Percentiles rank a stretch among this genome's conserved stretches.
Evolutionary conservation across 1,284 basidiomycete species (phyloP).

Genomic region (Albatrellus sp.): DNA sequence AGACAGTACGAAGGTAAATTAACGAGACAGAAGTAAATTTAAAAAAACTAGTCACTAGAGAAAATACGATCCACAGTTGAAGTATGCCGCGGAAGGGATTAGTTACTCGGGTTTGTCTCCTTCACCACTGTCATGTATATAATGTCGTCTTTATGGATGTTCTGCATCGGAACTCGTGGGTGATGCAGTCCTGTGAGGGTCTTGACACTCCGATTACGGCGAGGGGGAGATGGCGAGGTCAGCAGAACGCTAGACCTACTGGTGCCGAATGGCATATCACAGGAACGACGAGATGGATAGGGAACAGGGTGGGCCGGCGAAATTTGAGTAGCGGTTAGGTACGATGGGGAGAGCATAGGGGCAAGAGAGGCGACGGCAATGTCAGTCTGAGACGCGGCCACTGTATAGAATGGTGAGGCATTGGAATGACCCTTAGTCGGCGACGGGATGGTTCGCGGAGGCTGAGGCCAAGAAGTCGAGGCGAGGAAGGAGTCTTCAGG

Average conservation of each 20-base stretch:
- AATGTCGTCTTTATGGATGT: too few relatives aligned
- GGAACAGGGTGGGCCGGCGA: too few relatives aligned
- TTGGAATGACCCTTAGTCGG: conserved; percentile 1
- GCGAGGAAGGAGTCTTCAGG: conserved; percentile 14
- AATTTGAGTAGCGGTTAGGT: not conserved
- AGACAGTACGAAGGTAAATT: too few relatives aligned
- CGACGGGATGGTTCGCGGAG: conserved; percentile 15
- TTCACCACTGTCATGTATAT: conserved; percentile 29
- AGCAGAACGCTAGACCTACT: conserved; percentile 10
- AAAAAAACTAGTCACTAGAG: not conserved
- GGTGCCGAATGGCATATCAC: conserved; percentile 7
- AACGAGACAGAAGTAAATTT: too few relatives aligned
- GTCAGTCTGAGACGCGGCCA: too few relatives aligned
- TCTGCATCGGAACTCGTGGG: too few relatives aligned
- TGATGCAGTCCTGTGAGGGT: too few relatives aligned
- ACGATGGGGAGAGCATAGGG: not conserved
- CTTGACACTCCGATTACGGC: not conserved
- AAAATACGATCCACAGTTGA: not conserved
- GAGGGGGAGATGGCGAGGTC: conserved; percentile 1
- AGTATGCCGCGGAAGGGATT: not conserved
- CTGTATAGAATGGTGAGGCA: not conserved
- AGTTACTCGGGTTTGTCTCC: conserved; percentile 17
- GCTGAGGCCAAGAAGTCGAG: conserved; percentile 18
- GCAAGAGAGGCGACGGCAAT: not conserved
- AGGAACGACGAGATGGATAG: too few relatives aligned